These are phyloP conservation scores for Cucumis hystrix DNA, from an alignment of 306 rosid genomes.

Conservation along the genomic window DNA sequence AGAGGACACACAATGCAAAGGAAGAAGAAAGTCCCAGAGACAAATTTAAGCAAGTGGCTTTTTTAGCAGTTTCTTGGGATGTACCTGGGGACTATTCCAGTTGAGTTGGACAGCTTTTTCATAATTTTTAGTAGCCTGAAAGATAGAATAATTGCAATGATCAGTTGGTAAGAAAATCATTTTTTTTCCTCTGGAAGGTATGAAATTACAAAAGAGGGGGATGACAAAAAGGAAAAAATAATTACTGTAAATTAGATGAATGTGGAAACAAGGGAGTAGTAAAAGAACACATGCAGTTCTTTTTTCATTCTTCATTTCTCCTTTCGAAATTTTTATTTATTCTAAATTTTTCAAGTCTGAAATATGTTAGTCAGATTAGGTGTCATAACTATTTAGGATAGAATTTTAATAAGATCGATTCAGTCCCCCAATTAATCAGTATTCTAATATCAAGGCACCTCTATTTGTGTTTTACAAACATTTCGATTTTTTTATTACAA, in stretches of 20 bases:
- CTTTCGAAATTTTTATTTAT: not conserved
- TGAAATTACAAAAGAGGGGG: not conserved
- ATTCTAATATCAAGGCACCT: not conserved
- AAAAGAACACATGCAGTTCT: not conserved
- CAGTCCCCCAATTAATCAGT: not conserved
- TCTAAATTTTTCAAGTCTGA: not conserved
- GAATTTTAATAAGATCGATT: not conserved
- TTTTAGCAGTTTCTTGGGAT: slow-evolving; percentile 10
- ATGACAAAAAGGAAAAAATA: not conserved
- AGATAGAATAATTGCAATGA: slow-evolving; percentile 12
- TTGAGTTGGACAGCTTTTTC: slow-evolving; percentile 92
- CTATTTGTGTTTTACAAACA: not conserved
- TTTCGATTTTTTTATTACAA: not conserved
- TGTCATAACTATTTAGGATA: not conserved
- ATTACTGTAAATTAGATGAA: not conserved
- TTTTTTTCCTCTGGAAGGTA: not conserved
- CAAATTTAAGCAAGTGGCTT: not conserved
- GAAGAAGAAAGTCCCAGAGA: not conserved
- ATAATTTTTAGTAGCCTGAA: slow-evolving; percentile 86
- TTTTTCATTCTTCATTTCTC: not conserved
- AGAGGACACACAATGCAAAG: not conserved
- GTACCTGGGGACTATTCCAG: slow-evolving; percentile 99
- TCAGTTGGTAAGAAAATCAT: not conserved
- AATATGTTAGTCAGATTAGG: not conserved
- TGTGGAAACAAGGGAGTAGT: not conserved